Conservation (phyloP, 2,329 filamentous ascomycete species). For the Colletotrichum acutatum region DNA sequence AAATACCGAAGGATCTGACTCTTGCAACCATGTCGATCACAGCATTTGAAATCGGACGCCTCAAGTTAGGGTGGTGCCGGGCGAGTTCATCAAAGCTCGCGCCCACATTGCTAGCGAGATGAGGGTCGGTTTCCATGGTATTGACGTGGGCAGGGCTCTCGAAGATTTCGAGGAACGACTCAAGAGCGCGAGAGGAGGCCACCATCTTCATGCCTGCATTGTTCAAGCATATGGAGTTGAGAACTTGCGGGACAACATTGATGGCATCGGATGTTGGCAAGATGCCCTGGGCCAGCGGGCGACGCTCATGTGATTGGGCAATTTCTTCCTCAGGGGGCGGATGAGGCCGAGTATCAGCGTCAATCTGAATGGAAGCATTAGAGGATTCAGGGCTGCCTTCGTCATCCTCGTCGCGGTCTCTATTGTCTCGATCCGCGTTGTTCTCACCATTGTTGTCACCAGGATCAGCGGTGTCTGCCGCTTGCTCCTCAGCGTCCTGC, state of each 20-base stretch:
- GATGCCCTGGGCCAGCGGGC: conserved; percentile 75
- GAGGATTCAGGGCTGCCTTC: conserved; percentile 52
- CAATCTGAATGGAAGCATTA: conserved; percentile 51
- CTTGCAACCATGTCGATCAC: conserved; percentile 89
- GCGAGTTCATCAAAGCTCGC: conserved; percentile 93
- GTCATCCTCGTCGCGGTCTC: conserved; percentile 42
- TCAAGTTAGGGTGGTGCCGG: conserved; percentile 88
- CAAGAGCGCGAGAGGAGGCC: conserved; percentile 81
- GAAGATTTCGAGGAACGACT: conserved; percentile 95
- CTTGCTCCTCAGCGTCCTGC: conserved; percentile 37
- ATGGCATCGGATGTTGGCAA: conserved; percentile 91
- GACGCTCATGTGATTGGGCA: conserved; percentile 35
- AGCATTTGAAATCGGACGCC: conserved; percentile 83
- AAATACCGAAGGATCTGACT: conserved; percentile 78
- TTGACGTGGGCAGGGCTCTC: conserved; percentile 91
- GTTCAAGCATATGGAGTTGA: conserved; percentile 95
- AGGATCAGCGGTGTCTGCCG: conserved; percentile 32
- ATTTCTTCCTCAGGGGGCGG: conserved; percentile 65
- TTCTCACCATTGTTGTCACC: conserved; percentile 23
- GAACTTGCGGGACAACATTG: conserved; percentile 83
- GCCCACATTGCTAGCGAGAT: conserved; percentile 79
- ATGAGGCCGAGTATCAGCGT: conserved; percentile 57
- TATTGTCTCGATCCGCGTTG: conserved; percentile 37
- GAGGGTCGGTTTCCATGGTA: conserved; percentile 79
- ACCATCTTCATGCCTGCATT: conserved; percentile 89